These are phyloP conservation scores for Ogataea ramenticola DNA, from an alignment of 805 yeast genomes.

Conservation along the genomic window DNA sequence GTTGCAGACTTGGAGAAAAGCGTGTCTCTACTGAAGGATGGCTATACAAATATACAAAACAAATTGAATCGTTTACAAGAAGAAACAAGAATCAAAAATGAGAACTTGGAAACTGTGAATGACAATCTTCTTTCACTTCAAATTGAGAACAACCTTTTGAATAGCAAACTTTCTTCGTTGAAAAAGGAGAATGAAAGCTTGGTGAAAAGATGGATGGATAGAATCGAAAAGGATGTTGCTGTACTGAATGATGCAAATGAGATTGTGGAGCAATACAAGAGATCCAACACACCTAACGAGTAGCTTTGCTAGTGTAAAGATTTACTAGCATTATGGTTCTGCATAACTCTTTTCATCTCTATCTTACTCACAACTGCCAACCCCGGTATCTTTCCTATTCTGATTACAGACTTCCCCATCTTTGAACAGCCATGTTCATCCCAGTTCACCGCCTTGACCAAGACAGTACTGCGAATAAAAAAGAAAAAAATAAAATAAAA, in stretches of 20 bases:
- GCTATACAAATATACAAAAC: constrained; percentile 15
- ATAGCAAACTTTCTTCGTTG: constrained; percentile 23
- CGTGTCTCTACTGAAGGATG: constrained; percentile 15
- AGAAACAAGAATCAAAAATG: constrained; percentile 31
- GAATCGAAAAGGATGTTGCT: constrained; percentile 35
- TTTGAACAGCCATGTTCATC: too few species aligned
- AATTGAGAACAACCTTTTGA: constrained; percentile 41
- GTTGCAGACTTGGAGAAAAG: constrained; percentile 10
- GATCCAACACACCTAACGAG: not conserved
- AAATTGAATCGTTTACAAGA: constrained; percentile 17
- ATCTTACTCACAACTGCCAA: too few species aligned
- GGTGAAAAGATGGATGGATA: constrained; percentile 36
- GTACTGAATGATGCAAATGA: constrained; percentile 34
- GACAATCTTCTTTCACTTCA: constrained; percentile 43
- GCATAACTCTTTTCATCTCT: too few species aligned
- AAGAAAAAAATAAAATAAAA: too few species aligned
- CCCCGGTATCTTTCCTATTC: too few species aligned
- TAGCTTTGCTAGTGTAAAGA: not conserved
- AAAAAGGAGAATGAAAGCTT: constrained; percentile 31
- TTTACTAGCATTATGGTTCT: too few species aligned
- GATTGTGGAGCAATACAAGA: constrained; percentile 13
- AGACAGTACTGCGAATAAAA: too few species aligned
- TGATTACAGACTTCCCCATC: too few species aligned
- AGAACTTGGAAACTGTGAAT: constrained; percentile 40
- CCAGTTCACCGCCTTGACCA: too few species aligned